Base-by-base conservation (phyloP, 2,329 filamentous ascomycete species). In the Colletotrichum shisoi region DNA sequence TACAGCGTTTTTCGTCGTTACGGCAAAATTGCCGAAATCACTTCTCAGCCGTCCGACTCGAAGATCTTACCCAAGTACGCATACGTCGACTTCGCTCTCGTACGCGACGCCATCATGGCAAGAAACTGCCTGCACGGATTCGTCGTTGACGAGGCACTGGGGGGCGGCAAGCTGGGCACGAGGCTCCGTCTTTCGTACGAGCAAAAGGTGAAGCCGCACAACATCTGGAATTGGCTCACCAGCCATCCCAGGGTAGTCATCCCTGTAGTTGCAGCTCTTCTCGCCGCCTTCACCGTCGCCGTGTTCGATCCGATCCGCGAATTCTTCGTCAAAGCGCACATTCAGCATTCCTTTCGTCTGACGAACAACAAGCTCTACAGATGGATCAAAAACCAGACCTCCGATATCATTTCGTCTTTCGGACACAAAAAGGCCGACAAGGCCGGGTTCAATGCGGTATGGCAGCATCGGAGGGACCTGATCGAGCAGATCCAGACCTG, bases 261-360 rank as follows among this genome's bases (percentile, higher is more conserved):
- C 53, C 94, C 95, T 0, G 79, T 91, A 1, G 61, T 97, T 1
- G 93, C 92, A 17, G 94, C 93, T 1, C 79, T 98, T 3, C 76
- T 97, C 37, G 93, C 94, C 0, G 89, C 90, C 40, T 81, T 95
- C 54, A 96, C 94, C 0, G 93, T 97, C 21, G 88, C 92, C 1
- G 84, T 98, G 8, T 98, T 99, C 73, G 95, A 99, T 72, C 95
- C 95, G 0, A 94, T 99, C 65, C 88, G 95, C 51, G 94, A 93
- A 0, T 95, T 96, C 75, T 97, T 96, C 73, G 92, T 98, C 79
- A 93, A 93, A 74, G 85, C 90, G 4, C 93, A 97, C 75, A 89
- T 99, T 57, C 93, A 93, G 39, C 86, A 89, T 53, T 88, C 89
- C 0, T 87, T 95, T 68, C 87, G 91, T 64, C 81, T 95, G 39